phyloP scores from a whole-genome alignment of 805 yeast species.

The Ogataea pignaliae region DNA sequence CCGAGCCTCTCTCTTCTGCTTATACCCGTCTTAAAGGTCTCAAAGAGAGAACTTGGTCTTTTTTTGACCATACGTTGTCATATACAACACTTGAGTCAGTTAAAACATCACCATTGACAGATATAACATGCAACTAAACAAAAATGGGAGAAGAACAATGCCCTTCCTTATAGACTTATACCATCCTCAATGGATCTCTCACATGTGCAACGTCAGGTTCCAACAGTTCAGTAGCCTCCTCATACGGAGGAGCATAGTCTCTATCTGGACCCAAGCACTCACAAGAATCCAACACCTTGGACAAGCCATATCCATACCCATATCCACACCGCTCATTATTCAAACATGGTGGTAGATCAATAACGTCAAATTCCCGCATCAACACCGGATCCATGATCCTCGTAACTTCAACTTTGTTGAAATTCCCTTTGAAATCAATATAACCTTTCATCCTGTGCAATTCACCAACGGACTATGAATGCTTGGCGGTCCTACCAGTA shows the following conservation, averaged over 20 bases:
- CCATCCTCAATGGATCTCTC: too few relatives aligned
- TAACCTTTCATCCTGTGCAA: conserved; percentile 7
- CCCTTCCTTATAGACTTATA: too few relatives aligned
- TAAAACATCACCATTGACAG: too few relatives aligned
- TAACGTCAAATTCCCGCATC: conserved; percentile 9
- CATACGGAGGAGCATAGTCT: conserved; percentile 7
- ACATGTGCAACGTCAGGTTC: too few relatives aligned
- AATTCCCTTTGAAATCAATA: conserved; percentile 10
- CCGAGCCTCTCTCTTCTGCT: too few relatives aligned
- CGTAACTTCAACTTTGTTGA: conserved; percentile 9
- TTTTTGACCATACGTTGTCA: too few relatives aligned
- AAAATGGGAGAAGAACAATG: too few relatives aligned
- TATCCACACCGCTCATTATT: too few relatives aligned
- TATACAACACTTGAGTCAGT: too few relatives aligned
- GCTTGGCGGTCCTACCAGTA: background rate
- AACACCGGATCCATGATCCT: conserved; percentile 12
- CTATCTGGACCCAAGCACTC: conserved; percentile 2
- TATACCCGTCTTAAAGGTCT: too few relatives aligned
- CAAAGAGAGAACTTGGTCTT: too few relatives aligned
- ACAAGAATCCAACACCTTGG: background rate
- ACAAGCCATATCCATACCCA: background rate
- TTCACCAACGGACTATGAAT: conserved; percentile 15
- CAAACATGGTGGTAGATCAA: conserved; percentile 8
- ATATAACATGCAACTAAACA: too few relatives aligned
- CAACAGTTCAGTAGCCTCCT: background rate